These are phyloP conservation scores for Pythium dissotocum DNA, from an alignment of 352 stramenopile genomes.

Conservation along the genomic window DNA sequence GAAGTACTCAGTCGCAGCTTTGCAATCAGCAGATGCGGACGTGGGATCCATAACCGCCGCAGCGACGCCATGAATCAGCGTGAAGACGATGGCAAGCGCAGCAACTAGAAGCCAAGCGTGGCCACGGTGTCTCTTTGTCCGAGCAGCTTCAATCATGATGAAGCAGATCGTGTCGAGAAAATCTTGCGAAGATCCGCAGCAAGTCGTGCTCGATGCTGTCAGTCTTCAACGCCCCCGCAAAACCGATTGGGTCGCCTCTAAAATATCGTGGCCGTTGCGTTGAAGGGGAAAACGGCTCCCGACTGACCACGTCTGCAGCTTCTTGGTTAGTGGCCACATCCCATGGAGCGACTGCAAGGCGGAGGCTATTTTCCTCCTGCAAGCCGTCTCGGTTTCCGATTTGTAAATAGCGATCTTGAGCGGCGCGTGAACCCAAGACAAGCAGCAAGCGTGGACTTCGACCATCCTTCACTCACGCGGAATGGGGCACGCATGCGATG, in stretches of 20 bases:
- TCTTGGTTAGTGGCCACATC: neutral
- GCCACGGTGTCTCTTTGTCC: neutral
- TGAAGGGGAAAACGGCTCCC: neutral
- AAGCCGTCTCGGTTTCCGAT: constrained; percentile 5
- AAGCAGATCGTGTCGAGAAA: neutral
- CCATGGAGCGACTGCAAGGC: constrained; percentile 16
- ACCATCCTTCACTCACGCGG: constrained; percentile 2
- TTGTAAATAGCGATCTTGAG: constrained; percentile 15
- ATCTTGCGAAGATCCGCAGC: neutral
- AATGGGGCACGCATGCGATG: constrained; percentile 1
- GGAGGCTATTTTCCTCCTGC: constrained; percentile 24
- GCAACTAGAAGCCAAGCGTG: neutral
- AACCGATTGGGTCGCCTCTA: neutral
- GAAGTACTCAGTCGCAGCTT: constrained; percentile 49
- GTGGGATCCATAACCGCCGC: constrained; percentile 13
- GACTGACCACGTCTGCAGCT: neutral
- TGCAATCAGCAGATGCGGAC: constrained; percentile 26
- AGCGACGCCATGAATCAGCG: constrained; percentile 1
- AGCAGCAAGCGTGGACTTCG: neutral
- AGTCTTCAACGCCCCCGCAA: neutral
- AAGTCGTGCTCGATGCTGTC: neutral
- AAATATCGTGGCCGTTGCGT: neutral
- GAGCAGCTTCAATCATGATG: neutral
- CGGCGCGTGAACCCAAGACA: neutral
- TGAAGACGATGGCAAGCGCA: neutral